phyloP scores from a whole-genome alignment of 192 early-diverging fungal species.

The Podila verticillata region DNA sequence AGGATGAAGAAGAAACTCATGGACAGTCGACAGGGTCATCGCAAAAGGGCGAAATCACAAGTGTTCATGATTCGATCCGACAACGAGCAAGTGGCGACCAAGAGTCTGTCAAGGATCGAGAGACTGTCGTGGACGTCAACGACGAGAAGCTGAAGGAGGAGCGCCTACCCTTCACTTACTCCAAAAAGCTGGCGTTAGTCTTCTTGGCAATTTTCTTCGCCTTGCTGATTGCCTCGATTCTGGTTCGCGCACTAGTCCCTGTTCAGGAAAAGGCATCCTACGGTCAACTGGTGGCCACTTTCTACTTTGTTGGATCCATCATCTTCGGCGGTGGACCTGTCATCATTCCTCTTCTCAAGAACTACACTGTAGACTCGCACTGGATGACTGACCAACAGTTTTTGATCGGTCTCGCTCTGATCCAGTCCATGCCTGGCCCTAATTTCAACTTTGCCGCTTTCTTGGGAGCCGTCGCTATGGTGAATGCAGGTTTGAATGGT shows the following conservation, averaged over 20 bases:
- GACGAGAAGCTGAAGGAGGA: background rate
- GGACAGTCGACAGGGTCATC: background rate
- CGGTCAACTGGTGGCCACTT: slow-evolving; percentile 54
- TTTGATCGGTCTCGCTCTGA: slow-evolving; percentile 70
- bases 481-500: slow-evolving; percentile 31
- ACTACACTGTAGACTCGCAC: slow-evolving; percentile 61
- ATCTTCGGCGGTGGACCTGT: slow-evolving; percentile 76
- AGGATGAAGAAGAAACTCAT: background rate
- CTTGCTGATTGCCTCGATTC: slow-evolving; percentile 58
- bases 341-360: slow-evolving; percentile 65
- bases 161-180: slow-evolving; percentile 27
- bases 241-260: slow-evolving; percentile 39
- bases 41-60: background rate
- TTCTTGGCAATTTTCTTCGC: slow-evolving; percentile 57
- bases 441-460: slow-evolving; percentile 78
- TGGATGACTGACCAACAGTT: slow-evolving; percentile 70
- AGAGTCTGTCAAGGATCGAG: background rate
- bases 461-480: slow-evolving; percentile 66
- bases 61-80: background rate
- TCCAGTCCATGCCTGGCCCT: slow-evolving; percentile 65
- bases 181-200: slow-evolving; percentile 46
- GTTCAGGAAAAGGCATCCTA: slow-evolving; percentile 17
- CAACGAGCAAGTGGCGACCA: background rate
- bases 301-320: slow-evolving; percentile 67
- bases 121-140: background rate